phyloP scores from a whole-genome alignment of 495 filamentous ascomycete genomes.

The Hypoxylon subgilvum region DNA sequence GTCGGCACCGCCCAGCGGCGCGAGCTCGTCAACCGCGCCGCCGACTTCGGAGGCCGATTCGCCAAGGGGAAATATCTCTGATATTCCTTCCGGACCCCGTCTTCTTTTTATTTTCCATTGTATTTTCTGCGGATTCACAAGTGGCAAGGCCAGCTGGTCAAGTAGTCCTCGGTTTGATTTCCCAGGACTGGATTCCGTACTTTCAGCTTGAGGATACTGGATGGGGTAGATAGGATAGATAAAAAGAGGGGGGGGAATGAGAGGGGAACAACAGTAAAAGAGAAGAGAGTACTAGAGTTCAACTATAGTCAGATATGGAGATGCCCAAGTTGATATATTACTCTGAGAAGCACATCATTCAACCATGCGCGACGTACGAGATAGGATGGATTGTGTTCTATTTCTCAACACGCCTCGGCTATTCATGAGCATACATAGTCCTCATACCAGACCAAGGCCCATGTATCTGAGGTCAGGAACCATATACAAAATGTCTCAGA shows the following conservation, averaged over 20 bases:
- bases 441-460: no score
- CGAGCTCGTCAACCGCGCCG: slow-evolving; percentile 79
- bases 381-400: no score
- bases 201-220: no score
- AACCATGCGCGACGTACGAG: no score
- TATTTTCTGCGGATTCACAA: no score
- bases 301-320: background rate
- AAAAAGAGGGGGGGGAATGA: background rate
- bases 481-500: no score
- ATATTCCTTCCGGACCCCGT: background rate
- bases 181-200: background rate
- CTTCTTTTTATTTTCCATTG: no score
- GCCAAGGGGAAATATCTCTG: slow-evolving; percentile 76
- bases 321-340: background rate
- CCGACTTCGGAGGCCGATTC: slow-evolving; percentile 84
- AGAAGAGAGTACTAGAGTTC: background rate
- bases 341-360: background rate
- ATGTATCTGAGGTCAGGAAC: no score
- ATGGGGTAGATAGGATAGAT: background rate
- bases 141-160: background rate
- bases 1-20: background rate
- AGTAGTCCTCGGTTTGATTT: background rate
- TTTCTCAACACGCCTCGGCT: no score
- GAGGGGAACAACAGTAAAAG: background rate
- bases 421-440: no score